Percentiles rank a stretch among this genome's conserved stretches.
Conservation (phyloP, 345 rosid genomes). For the Lumnitzera racemosa region DNA sequence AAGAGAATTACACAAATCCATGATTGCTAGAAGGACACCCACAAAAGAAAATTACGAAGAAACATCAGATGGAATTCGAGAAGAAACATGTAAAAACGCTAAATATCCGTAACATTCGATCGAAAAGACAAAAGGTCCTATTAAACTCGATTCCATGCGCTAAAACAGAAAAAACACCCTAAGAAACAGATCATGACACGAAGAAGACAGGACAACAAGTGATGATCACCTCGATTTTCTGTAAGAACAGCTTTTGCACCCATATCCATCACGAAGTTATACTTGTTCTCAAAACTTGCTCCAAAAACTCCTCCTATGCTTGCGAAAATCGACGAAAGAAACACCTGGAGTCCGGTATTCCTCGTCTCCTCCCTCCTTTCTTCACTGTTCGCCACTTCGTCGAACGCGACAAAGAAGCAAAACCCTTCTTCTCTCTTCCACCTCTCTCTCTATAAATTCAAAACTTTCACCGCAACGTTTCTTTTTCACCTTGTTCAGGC, state of each 20-base stretch:
- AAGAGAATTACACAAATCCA: too few relatives aligned
- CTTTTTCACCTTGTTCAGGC: too few relatives aligned
- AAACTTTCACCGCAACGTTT: not conserved
- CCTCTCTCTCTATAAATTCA: slow-evolving; percentile 1
- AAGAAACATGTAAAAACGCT: too few relatives aligned
- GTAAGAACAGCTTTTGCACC: slow-evolving; percentile 30
- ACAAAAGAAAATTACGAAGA: too few relatives aligned
- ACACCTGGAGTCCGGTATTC: slow-evolving; percentile 55
- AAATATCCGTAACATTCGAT: too few relatives aligned
- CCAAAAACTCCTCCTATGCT: slow-evolving; percentile 51
- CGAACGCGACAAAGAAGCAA: not conserved
- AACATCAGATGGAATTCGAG: too few relatives aligned
- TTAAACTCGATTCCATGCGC: too few relatives aligned
- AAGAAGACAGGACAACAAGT: slow-evolving; percentile 7
- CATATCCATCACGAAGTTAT: slow-evolving; percentile 23
- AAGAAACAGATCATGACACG: not conserved
- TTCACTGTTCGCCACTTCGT: slow-evolving; percentile 31
- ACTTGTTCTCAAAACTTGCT: slow-evolving; percentile 21
- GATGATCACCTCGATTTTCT: too few relatives aligned
- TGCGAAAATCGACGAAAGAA: slow-evolving; percentile 45
- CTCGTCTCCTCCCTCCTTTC: slow-evolving; percentile 37
- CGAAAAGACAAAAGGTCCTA: not conserved
- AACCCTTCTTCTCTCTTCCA: slow-evolving; percentile 2
- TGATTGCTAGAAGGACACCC: too few relatives aligned
- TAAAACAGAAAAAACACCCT: not conserved